phyloP scores from a whole-genome alignment of 2,329 filamentous ascomycete genomes.

The Fusarium citri region DNA sequence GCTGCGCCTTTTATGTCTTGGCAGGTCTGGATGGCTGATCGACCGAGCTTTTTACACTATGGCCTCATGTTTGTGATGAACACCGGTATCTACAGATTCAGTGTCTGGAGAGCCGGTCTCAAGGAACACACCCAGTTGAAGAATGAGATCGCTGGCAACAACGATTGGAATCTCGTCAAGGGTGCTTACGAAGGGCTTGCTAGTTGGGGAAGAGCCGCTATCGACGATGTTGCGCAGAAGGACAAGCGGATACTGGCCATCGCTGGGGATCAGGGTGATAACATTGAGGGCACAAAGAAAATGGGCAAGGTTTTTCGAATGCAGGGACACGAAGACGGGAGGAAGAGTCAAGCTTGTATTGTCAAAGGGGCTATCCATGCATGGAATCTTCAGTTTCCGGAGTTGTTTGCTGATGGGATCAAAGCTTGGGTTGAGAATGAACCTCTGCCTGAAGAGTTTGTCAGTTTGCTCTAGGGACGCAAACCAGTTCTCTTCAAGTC shows the following conservation, averaged over 20 bases:
- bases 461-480: neutral
- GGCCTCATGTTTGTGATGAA: constrained; percentile 43
- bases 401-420: constrained; percentile 53
- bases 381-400: constrained; percentile 57
- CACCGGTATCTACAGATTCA: constrained; percentile 43
- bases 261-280: constrained; percentile 51
- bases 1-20: constrained; percentile 50
- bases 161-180: constrained; percentile 42
- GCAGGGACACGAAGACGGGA: neutral
- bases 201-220: constrained; percentile 40
- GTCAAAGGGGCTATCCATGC: constrained; percentile 44
- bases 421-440: constrained; percentile 51
- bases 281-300: constrained; percentile 41
- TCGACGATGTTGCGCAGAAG: constrained; percentile 36
- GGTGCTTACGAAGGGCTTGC: constrained; percentile 42
- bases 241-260: constrained; percentile 43
- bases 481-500: neutral
- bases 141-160: constrained; percentile 51
- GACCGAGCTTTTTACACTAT: constrained; percentile 46
- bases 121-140: constrained; percentile 47
- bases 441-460: constrained; percentile 44
- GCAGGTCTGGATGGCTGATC: constrained; percentile 42
- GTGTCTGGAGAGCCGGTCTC: constrained; percentile 45
- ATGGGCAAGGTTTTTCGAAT: constrained; percentile 20
- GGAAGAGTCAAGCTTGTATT: neutral